Evolutionary conservation across 495 filamentous ascomycete species (phyloP), one percentile per base, ranked within the genome.

Genomic region (Annulohypoxylon maeteangense): DNA sequence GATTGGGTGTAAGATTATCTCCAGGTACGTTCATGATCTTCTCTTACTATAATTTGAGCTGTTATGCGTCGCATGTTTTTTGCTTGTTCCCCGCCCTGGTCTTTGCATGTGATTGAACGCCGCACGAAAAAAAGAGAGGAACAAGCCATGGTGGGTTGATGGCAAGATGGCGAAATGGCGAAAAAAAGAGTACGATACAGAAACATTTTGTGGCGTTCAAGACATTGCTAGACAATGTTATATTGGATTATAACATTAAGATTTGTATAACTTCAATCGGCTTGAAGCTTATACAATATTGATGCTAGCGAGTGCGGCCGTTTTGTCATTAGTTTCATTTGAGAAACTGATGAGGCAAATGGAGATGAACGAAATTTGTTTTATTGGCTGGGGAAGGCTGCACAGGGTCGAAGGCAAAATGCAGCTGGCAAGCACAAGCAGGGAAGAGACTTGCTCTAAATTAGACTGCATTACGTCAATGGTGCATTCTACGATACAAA

Each of bases 391-490:
- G 56, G 20, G 44, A 45, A 29, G 29, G 31, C 47, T 56, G 38
- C 68, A 45, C 68, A 48, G 7, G 63, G 36, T 60, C 18, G 47
- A 70, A 61, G 47, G 25, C 53, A 59, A 64, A 61, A 56, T 42
- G 40, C 66, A 70, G 32, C 23, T 57, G 58, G 65, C 45, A 57
- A 57, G 54, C 54, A 29, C 47, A 67, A 68, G 60, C 59, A 63
- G 38, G 62, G 56, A 66, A 62, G 32, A 32, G 53, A 57, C 54
- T 50, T 34, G 60, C 59, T 64, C 44, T 64, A 60, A 67, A 64
- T 73, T 68, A 68, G 51, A 36, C 50, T 71, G 58, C 72, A 77
- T 77, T 77, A 77, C 75, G 75, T 77, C 75, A 77, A 75, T 70
- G 57, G 72, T 68, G 67, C 68, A 74, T 68, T 62, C 22, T 7